phyloP scores from a whole-genome alignment of 148 eudicot species.

The Silene latifolia region DNA sequence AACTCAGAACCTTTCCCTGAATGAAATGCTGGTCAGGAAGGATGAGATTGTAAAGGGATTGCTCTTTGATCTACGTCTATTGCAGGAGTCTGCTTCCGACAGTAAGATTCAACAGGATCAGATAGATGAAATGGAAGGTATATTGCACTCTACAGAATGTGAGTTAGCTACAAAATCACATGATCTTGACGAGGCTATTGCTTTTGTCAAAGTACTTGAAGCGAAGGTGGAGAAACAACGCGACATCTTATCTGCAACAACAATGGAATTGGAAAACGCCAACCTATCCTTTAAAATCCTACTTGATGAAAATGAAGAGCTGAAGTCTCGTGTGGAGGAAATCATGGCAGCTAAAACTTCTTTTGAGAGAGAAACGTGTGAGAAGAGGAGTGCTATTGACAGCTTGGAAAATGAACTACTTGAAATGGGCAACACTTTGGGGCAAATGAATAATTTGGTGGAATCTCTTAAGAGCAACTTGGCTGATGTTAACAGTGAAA shows the following conservation, averaged over 20 bases:
- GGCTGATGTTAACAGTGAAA: slow-evolving; percentile 47
- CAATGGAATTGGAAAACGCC: slow-evolving; percentile 46
- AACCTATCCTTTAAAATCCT: slow-evolving; percentile 39
- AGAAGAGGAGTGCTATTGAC: slow-evolving; percentile 41
- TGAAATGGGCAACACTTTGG: slow-evolving; percentile 52
- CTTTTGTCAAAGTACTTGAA: slow-evolving; percentile 43
- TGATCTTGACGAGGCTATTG: slow-evolving; percentile 50
- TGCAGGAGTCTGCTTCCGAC: slow-evolving; percentile 73
- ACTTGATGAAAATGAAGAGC: slow-evolving; percentile 41
- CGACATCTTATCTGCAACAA: slow-evolving; percentile 41
- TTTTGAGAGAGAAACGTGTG: slow-evolving; percentile 52
- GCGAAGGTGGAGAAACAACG: slow-evolving; percentile 51
- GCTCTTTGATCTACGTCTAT: slow-evolving; percentile 65
- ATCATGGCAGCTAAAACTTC: slow-evolving; percentile 39
- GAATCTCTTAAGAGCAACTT: slow-evolving; percentile 54
- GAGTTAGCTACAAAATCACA: slow-evolving; percentile 43
- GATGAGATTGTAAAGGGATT: slow-evolving; percentile 72
- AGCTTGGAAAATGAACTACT: slow-evolving; percentile 55
- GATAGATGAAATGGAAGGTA: slow-evolving; percentile 45
- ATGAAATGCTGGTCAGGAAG: slow-evolving; percentile 60
- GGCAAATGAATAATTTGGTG: slow-evolving; percentile 39
- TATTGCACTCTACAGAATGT: slow-evolving; percentile 45
- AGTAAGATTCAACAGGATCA: slow-evolving; percentile 61
- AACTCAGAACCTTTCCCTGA: slow-evolving; percentile 42
- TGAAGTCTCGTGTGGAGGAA: slow-evolving; percentile 39